These are phyloP conservation scores for Misopates orontium DNA, from an alignment of 257 asterid genomes.

Conservation along the genomic window DNA sequence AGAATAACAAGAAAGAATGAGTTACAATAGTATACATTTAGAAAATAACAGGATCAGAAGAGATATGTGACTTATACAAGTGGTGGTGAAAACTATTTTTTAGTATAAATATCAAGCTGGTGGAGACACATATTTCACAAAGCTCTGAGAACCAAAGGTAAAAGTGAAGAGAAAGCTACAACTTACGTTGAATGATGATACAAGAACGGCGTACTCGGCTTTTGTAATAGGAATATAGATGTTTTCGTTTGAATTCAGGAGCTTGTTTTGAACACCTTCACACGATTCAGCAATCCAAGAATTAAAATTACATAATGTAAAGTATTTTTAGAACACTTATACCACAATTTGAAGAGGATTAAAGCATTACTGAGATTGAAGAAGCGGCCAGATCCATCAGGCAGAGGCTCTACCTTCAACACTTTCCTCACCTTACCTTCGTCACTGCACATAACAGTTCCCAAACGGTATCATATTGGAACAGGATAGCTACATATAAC, in stretches of 20 bases:
- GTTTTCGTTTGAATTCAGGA: constrained; percentile 74
- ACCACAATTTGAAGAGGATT: constrained; percentile 22
- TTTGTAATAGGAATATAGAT: constrained; percentile 82
- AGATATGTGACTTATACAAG: too few species aligned
- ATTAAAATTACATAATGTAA: constrained; percentile 9
- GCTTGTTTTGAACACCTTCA: constrained; percentile 96
- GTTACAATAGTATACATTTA: too few species aligned
- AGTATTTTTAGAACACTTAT: not conserved
- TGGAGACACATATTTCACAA: not conserved
- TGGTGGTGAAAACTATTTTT: too few species aligned
- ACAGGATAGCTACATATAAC: not conserved
- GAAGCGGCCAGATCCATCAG: constrained; percentile 99
- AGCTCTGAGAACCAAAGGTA: too few species aligned
- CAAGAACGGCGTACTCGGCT: constrained; percentile 87
- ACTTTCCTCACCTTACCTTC: constrained; percentile 96
- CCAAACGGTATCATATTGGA: constrained; percentile 6
- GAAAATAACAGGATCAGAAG: too few species aligned
- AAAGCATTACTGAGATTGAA: constrained; percentile 76
- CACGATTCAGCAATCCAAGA: constrained; percentile 30
- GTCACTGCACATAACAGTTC: constrained; percentile 60
- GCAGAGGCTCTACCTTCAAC: constrained; percentile 94
- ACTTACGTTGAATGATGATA: constrained; percentile 80
- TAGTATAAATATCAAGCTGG: too few species aligned
- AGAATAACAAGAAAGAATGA: too few species aligned
- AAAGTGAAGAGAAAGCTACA: constrained; percentile 5